A percentile compares a stretch with the other conserved stretches of the same genome.
These are phyloP conservation scores for Rutstroemia sp. DNA, from an alignment of 2,329 filamentous ascomycete genomes.

Conservation along the genomic window DNA sequence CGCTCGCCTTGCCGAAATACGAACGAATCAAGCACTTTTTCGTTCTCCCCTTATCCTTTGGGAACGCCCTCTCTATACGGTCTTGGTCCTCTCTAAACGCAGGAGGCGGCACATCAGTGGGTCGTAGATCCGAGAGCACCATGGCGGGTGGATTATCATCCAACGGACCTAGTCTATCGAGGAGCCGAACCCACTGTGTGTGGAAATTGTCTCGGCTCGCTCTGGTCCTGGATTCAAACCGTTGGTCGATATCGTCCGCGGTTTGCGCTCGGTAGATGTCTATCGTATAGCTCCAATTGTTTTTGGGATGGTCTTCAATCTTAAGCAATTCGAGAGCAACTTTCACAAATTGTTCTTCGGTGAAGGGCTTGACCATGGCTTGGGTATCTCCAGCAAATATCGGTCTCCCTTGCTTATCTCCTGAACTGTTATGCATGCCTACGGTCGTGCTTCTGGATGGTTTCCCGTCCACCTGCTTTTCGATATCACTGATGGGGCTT, in stretches of 20 bases:
- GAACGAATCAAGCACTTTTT: not conserved
- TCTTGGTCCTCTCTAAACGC: not conserved
- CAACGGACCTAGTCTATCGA: not conserved
- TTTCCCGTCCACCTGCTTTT: not conserved
- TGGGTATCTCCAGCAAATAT: not conserved
- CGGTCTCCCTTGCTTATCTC: not conserved
- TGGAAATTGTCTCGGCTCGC: not conserved
- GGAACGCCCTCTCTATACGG: slow-evolving; percentile 1
- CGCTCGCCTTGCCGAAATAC: slow-evolving; percentile 1
- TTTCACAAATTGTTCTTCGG: not conserved
- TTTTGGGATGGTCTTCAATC: not conserved
- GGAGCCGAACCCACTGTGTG: not conserved
- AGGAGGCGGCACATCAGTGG: not conserved
- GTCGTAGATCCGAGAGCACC: not conserved
- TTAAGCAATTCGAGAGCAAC: not conserved
- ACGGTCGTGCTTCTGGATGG: not conserved
- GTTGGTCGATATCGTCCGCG: not conserved
- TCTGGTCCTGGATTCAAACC: not conserved
- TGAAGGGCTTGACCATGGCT: not conserved
- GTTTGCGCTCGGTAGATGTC: not conserved
- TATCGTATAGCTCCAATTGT: not conserved
- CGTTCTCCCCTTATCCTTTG: not conserved
- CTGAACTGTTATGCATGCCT: slow-evolving; percentile 1
- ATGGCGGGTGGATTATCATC: not conserved
- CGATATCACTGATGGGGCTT: not conserved